Percentiles rank a stretch among this genome's conserved stretches.
These are phyloP conservation scores for Suillus ampliporus DNA, from an alignment of 768 basidiomycete genomes.

Conservation along the genomic window DNA sequence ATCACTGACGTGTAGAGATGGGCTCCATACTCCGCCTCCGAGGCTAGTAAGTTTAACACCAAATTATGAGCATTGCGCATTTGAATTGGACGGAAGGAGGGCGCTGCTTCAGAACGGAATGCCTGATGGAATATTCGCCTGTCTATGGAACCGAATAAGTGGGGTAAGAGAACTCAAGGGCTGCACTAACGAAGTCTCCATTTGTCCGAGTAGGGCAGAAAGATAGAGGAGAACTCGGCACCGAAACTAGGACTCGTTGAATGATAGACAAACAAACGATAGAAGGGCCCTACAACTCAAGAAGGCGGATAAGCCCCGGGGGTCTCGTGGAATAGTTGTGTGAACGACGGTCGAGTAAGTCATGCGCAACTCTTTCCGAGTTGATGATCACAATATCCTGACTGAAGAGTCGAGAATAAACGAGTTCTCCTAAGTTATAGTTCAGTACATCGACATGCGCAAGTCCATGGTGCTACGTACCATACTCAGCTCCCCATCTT, in stretches of 20 bases:
- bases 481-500: constrained; percentile 26
- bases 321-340: constrained; percentile 32
- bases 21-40: constrained; percentile 26
- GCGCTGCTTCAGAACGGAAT: constrained; percentile 35
- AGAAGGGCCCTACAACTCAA: constrained; percentile 23
- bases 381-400: constrained; percentile 32
- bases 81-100: constrained; percentile 40
- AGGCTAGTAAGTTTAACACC: constrained; percentile 29
- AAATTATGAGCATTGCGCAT: constrained; percentile 37
- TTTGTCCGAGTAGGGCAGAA: constrained; percentile 33
- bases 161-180: neutral
- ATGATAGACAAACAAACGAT: neutral
- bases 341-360: constrained; percentile 28
- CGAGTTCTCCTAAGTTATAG: constrained; percentile 22
- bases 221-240: constrained; percentile 27
- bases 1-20: constrained; percentile 30
- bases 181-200: constrained; percentile 30
- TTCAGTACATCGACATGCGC: neutral
- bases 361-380: constrained; percentile 31
- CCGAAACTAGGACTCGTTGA: constrained; percentile 25
- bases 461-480: constrained; percentile 12
- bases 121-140: constrained; percentile 43
- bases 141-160: neutral
- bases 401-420: constrained; percentile 29
- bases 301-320: constrained; percentile 17